Conservation (phyloP, 2,329 filamentous ascomycete species). For the Gyromitra esculenta region DNA sequence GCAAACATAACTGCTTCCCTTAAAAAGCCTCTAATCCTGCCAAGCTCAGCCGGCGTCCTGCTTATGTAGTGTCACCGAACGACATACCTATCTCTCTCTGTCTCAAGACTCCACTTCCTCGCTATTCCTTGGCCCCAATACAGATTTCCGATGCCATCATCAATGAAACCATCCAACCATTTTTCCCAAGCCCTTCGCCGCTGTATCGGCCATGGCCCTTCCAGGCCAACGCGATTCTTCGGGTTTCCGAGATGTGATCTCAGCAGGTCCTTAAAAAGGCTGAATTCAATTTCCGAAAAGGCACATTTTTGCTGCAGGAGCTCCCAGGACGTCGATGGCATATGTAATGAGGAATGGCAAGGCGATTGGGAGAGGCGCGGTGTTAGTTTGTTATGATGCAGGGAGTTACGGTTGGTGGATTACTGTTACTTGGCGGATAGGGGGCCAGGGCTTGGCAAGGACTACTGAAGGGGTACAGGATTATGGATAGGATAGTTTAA, state of each 20-base stretch:
- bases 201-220: conserved; percentile 1
- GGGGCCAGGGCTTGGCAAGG: too few relatives aligned
- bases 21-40: neutral
- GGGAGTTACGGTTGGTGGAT: neutral
- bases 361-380: neutral
- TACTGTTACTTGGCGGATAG: too few relatives aligned
- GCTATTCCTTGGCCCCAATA: neutral
- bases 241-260: neutral
- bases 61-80: neutral
- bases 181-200: neutral
- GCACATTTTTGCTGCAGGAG: neutral
- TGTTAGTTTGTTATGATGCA: neutral
- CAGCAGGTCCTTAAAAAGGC: neutral
- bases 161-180: neutral
- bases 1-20: neutral
- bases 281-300: conserved; percentile 1
- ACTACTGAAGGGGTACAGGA: too few relatives aligned
- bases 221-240: neutral
- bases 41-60: neutral
- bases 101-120: neutral
- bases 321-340: neutral
- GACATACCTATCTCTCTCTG: neutral
- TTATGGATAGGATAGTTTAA: too few relatives aligned
- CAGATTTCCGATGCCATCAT: neutral
- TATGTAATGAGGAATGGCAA: neutral